Evolutionary conservation across 2,329 filamentous ascomycete genomes (phyloP), one percentile per base, ranked within the genome.

Genomic region (Phialophora expanda): DNA sequence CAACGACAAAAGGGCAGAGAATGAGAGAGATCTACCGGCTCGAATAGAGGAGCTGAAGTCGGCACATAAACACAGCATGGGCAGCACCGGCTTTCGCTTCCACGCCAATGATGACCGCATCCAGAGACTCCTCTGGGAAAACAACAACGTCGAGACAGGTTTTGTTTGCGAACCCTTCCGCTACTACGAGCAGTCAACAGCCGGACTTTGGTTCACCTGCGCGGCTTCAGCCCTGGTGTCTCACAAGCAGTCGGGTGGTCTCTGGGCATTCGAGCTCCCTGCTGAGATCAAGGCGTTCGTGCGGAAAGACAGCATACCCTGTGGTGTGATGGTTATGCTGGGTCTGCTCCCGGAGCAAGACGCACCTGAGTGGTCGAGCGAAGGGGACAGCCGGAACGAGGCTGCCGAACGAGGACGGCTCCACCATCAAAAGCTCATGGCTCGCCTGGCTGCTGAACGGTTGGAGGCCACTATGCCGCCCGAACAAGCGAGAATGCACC

Each of bases 311-410:
- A 69, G 71, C 3, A 66, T 74, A 8, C 74, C 74, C 17, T 74
- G 73, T 62, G 74, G 74, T 34, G 62, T 75, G 22, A 71, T 75
- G 70, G 74, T 74, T 5, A 56, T 73, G 9, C 69, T 75, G 3
- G 73, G 67, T 12, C 64, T 75, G 17, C 67, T 75, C 34, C 60
- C 67, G 22, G 66, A 72, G 55, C 68, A 67, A 32, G 72, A 73
- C n/a, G 65, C 74, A 3, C 72, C 74, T 12, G 70, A 72, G 20
- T 75, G 73, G 73, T 70, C 69, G 12, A 66, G 55, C 6, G 56
- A 70, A 20, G 64, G 48, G 7, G 61, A 65, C 3, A 22, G 54
- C 14, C 66, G 56, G 14, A 65, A 72, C 9, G 69, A 64, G 3
- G 60, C 62, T 41, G 57, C 62, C 24, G 56, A 62, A 9, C 58